Percentiles rank a stretch among this genome's conserved stretches.
phyloP scores from a whole-genome alignment of 306 rosid species.

The Sphenostylis stenocarpa region DNA sequence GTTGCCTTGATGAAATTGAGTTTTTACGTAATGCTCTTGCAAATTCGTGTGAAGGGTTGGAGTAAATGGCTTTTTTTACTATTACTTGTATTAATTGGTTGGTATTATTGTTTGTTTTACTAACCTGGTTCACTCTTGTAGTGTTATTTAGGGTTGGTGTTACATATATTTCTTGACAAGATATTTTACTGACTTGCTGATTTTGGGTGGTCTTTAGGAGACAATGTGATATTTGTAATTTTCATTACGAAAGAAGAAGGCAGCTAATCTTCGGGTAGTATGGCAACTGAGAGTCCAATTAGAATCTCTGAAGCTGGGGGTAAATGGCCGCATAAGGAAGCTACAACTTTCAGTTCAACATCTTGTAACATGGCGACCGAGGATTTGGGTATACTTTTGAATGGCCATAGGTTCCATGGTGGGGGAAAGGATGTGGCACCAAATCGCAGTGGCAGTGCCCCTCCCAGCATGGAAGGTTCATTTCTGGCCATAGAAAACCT shows the following conservation, averaged over 20 bases:
- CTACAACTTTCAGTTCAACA: conserved; percentile 37
- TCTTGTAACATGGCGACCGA: conserved; percentile 52
- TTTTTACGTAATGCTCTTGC: not conserved
- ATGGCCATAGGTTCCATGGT: conserved; percentile 50
- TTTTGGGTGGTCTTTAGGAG: conserved; percentile 33
- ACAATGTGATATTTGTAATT: conserved; percentile 32
- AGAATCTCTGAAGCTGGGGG: conserved; percentile 70
- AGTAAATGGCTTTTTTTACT: conserved; percentile 10
- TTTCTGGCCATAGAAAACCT: conserved; percentile 54
- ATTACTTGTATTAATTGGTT: conserved; percentile 6
- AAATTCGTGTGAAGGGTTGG: not conserved
- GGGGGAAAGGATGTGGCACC: conserved; percentile 49
- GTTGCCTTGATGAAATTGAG: not conserved
- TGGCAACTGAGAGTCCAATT: conserved; percentile 75
- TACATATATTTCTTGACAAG: not conserved
- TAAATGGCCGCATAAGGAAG: conserved; percentile 63
- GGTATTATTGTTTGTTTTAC: not conserved
- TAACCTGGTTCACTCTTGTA: not conserved
- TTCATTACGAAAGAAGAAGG: conserved; percentile 20
- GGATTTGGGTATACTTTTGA: conserved; percentile 57
- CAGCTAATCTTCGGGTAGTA: conserved; percentile 29
- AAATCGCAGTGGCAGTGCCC: conserved; percentile 73
- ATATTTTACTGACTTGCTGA: not conserved
- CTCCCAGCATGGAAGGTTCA: conserved; percentile 78
- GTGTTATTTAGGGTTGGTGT: not conserved